Evolutionary conservation across 202 grass and related monocot genomes (phyloP), one percentile per base, ranked within the genome.

Genomic region (Setaria viridis): DNA sequence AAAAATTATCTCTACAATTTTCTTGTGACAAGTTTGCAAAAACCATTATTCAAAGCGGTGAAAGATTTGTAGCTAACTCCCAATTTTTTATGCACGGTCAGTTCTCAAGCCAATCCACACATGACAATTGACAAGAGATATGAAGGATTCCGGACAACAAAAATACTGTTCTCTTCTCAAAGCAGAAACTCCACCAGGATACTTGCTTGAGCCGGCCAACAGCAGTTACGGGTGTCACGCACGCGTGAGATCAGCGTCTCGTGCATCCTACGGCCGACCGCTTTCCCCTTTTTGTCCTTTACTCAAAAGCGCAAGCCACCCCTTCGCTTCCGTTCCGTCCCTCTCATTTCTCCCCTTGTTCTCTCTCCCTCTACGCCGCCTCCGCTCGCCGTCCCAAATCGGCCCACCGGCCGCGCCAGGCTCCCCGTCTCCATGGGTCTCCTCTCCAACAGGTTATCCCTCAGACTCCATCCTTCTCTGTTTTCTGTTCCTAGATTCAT

Each of bases 371-470:
- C 79, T 7, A 45, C 66, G 39, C 51, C 70, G 9, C 41, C 51
- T 70, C 77, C 4, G 6, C 47, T 19, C n/a, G 43, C 75, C 75
- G 15, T 17, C 62, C 25, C 33, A 30, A 13, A 62, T 42, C 86
- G 21, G 4, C 30, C 12, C 72, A 8, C 48, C 79, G 30, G 19
- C 34, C 42, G 11, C 32, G 32, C 12, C 53, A 51, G 66, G 41
- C 80, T 69, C 55, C 55, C 73, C 75, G 62, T 25, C 70, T 12
- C 75, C 72, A 95, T 95, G 93, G 93, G 93, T 62, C 80, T 95
- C 78, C 76, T 95, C 12, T 95, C 90, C 0, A 95, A 95, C 85
- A 92, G 93, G 93, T 95, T 19, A 20, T 3, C 37, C 12, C 78
- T 46, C 12, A 0, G 0, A 54, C 19, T 2, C 20, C 1, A 30